Base-by-base conservation (phyloP, 352 stramenopile genomes). In the Pythium dissimile region DNA sequence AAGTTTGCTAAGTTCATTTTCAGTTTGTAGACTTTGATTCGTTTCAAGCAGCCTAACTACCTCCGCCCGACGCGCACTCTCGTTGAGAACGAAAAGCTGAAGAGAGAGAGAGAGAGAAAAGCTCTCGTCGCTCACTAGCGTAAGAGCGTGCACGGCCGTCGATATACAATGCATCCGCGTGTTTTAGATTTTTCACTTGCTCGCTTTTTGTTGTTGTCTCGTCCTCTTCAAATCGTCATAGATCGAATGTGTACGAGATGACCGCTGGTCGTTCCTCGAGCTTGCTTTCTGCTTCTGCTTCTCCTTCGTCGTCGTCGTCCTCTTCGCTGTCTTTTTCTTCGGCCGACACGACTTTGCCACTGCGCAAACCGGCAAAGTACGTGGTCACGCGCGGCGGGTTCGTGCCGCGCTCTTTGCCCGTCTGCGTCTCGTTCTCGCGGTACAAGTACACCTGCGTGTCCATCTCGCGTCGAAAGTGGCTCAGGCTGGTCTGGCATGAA, bases 391-490 rank as follows among this genome's bases (percentile, higher is more conserved):
- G 74, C 1, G 79, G 76, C 2, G 88, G 88, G 65, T 97, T 97
- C 12, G 80, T 97, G 30, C 87, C 92, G 26, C 61, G 64, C 21
- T 84, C 72, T 28, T 88, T 80, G 54, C 61, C 77, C 3, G 91
- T 97, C 65, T 98, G 92, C n/a, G 78, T 95, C 16, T 61, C 42
- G 43, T 73, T 71, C 8, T 88, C 71, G 0, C 57, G 42, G 2
- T 80, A 76, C 30, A 94, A 32, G 59, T 92, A 97, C 11, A 96
- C 85, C 58, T 98, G 94, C 15, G 88, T 92, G 32, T 96, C 78
- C 30, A 76, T 76, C 51, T 97, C 87, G 15, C 77, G 75, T 44
- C 87, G 73, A 73, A 97, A 98, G 67, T 92, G 80, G 52, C 87
- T 97, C 26, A 91, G 63, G 15, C 79, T 71, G 16, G 94, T 98